Evolutionary conservation across 2,329 filamentous ascomycete species (phyloP), one percentile per base, ranked within the genome.

Genomic region (Claviceps quebecensis): DNA sequence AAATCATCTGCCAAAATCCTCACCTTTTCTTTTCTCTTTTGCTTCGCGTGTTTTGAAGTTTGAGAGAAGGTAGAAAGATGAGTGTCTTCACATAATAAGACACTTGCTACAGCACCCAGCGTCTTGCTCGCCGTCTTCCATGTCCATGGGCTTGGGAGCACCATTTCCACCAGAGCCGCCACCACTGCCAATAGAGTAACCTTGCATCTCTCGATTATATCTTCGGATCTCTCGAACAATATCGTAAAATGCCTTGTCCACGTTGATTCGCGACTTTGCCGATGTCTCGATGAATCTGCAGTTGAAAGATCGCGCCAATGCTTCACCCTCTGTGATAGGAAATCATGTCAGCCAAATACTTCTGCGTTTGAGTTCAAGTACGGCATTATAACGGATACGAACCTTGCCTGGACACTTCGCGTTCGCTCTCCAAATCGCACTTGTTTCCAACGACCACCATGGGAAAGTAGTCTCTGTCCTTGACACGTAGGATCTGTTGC

Each of bases 261-360:
- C 93, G 66, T 97, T 96, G 75, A 93, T 94, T 67, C 91, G 85
- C 56, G 90, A 95, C 74, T 97, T 98, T 59, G 93, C 93, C 43
- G 93, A 98, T 13, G 93, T 97, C 76, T 98, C 93, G 72, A 97
- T 95, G 74, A 97, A 98, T 67, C 93, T 94, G 84, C 93, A 98
- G 65, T 83, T 84, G 69, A 98, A 97, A 57, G 84, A 83, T 60
- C 80, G 80, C 57, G 90, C 91, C 59, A 97, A 75, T 54, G 83
- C 79, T 71, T 93, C 85, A 62, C 91, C 91, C 83, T 97, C 91
- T 96, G 70, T 63, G 51, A 39, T 9, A 26, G 45, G 59, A 19
- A 46, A 5, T 34, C 45, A 37, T 46, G 51, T 50, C 38, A 51
- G 51, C 43, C 34, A 22, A 46, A 23, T 8, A 29, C n/a, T 14